Percentiles rank a stretch among this genome's conserved stretches.
phyloP scores from a whole-genome alignment of 2,329 filamentous ascomycete genomes.

The Alternaria solani region DNA sequence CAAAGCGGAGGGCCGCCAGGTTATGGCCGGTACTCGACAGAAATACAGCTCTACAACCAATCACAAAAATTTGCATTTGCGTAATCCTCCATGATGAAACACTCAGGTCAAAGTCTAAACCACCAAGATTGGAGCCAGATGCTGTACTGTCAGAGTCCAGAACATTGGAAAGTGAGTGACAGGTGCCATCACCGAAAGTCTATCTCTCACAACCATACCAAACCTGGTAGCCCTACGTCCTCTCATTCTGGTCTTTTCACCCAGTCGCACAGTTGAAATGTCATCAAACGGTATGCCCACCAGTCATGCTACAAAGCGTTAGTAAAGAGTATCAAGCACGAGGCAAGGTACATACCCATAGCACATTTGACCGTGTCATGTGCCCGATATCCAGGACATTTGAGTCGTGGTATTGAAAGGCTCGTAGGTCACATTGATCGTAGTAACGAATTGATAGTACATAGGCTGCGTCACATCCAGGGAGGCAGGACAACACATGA shows the following conservation, averaged over 20 bases:
- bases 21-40: neutral
- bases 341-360: neutral
- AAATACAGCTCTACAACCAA: neutral
- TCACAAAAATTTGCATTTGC: neutral
- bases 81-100: neutral
- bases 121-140: neutral
- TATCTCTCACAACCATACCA: neutral
- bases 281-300: neutral
- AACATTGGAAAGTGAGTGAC: conserved; percentile 31
- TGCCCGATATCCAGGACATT: neutral
- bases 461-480: neutral
- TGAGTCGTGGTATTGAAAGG: neutral
- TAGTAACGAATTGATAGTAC: neutral
- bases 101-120: neutral
- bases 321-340: conserved; percentile 6
- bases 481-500: neutral
- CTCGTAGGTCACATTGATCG: neutral
- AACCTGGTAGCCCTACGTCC: neutral
- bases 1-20: neutral
- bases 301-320: conserved; percentile 2
- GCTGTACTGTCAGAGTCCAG: conserved; percentile 19
- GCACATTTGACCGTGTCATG: neutral
- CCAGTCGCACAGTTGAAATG: neutral
- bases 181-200: conserved; percentile 19
- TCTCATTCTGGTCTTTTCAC: neutral